Base-by-base conservation (phyloP, 495 filamentous ascomycete genomes). In the Aspergillus ellipticus region DNA sequence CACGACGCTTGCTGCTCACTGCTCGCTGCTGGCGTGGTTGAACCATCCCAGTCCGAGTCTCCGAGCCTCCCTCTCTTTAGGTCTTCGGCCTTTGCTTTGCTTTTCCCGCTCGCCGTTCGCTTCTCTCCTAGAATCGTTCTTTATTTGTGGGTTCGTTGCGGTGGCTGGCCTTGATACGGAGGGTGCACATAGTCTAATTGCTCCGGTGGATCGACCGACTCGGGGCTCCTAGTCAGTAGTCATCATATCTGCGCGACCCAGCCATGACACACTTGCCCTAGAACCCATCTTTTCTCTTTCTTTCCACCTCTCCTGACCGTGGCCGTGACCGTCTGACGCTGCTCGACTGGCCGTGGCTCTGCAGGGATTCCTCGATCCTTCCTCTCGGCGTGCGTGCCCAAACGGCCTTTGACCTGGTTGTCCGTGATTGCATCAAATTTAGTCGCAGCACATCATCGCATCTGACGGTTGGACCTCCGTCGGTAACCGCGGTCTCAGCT, bases 391-490 rank as follows among this genome's bases (percentile, higher is more conserved):
- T 49, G 37, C 35, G 35, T 39, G 35, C 13, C 13, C 31, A 50
- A 49, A 49, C 54, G 46, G 51, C 42, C 43, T 22, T 41, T 54
- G 43, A 50, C 39, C 26, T 54, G 22, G 37, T 55, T 20, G 54
- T 31, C 50, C 42, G 46, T 31, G 46, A 71, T 74, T 70, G 71
- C 67, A 69, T 66, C 71, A 72, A n/a, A 61, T 63, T 69, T 63
- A 68, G 63, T 48, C 52, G 39, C 49, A 74, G 67, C 71, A 69
- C 71, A 69, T 56, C 71, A 74, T 74, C 58, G 42, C 58, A 19
- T 42, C 28, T 49, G 37, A 37, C 42, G 22, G 41, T 41, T 22
- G 49, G 42, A 7, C 9, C 29, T 29, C 65, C 63, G 61, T 49
- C 35, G 58, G 28, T 68, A 66, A 45, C 61, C 61, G 59, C 51